These are phyloP conservation scores for Entomophthora muscae DNA, from an alignment of 371 early-diverging fungal species.

Conservation along the genomic window DNA sequence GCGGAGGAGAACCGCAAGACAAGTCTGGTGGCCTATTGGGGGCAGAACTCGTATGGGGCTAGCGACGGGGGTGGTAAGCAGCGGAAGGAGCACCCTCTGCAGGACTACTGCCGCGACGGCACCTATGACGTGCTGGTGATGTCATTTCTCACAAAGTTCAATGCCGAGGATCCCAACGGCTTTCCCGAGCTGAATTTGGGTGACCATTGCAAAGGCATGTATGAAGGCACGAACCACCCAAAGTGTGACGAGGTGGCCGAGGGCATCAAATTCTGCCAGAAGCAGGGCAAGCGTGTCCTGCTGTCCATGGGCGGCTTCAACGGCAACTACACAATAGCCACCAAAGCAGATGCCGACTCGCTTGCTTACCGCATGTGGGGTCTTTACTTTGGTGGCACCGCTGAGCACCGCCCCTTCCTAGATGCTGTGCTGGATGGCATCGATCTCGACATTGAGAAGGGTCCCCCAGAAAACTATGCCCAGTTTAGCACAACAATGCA, in stretches of 20 bases:
- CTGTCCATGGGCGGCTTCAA: slow-evolving; percentile 51
- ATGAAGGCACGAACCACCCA: slow-evolving; percentile 28
- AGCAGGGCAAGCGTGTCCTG: slow-evolving; percentile 34
- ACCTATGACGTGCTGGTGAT: slow-evolving; percentile 33
- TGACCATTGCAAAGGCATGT: slow-evolving; percentile 30
- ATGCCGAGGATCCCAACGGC: slow-evolving; percentile 16
- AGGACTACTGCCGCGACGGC: slow-evolving; percentile 34
- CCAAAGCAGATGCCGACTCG: slow-evolving; percentile 21
- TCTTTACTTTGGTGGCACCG: slow-evolving; percentile 31
- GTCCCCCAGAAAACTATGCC: slow-evolving; percentile 23
- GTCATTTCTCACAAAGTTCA: slow-evolving; percentile 43
- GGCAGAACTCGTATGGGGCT: slow-evolving; percentile 25
- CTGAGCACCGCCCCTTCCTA: slow-evolving; percentile 37
- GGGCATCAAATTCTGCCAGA: slow-evolving; percentile 45
- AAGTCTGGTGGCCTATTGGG: slow-evolving; percentile 32
- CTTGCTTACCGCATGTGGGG: slow-evolving; percentile 45
- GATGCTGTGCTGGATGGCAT: slow-evolving; percentile 40
- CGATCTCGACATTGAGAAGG: slow-evolving; percentile 56
- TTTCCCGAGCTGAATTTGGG: slow-evolving; percentile 33
- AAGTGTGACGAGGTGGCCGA: slow-evolving; percentile 33
- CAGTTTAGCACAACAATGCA: slow-evolving; percentile 29
- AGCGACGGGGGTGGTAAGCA: background rate
- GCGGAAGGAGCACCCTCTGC: slow-evolving; percentile 20
- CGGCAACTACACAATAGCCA: slow-evolving; percentile 35
- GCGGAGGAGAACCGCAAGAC: slow-evolving; percentile 11